phyloP scores from a whole-genome alignment of 2,329 filamentous ascomycete genomes.

The Pseudocercospora fuligena region DNA sequence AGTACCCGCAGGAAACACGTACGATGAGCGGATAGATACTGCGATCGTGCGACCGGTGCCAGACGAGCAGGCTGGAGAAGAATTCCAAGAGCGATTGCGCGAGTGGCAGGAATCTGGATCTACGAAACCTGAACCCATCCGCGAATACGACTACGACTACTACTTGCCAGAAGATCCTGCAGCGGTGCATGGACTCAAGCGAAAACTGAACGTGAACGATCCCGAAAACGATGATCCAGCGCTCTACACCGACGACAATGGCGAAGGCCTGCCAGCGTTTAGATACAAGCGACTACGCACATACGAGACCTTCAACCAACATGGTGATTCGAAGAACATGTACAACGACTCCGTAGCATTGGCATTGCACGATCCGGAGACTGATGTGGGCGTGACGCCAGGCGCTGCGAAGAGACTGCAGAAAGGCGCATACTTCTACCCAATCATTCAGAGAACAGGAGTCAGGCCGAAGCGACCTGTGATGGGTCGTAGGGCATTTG shows the following conservation, averaged over 20 bases:
- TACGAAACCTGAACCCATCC: constrained; percentile 55
- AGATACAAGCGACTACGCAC: constrained; percentile 62
- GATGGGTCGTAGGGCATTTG: constrained; percentile 50
- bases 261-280: constrained; percentile 48
- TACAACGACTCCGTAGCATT: constrained; percentile 62
- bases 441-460: constrained; percentile 61
- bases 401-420: constrained; percentile 45
- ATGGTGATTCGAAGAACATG: constrained; percentile 55
- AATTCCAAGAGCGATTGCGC: constrained; percentile 54
- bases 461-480: constrained; percentile 55
- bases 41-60: constrained; percentile 59
- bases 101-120: constrained; percentile 57
- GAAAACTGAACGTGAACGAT: constrained; percentile 60
- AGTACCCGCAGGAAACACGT: constrained; percentile 52
- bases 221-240: constrained; percentile 58
- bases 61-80: constrained; percentile 53
- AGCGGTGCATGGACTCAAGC: constrained; percentile 57
- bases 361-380: constrained; percentile 60
- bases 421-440: constrained; percentile 67
- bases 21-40: constrained; percentile 65
- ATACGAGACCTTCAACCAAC: constrained; percentile 64
- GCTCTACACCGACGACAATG: constrained; percentile 53
- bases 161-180: constrained; percentile 59
- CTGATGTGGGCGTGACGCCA: constrained; percentile 36
- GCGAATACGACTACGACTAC: constrained; percentile 64